Conservation (phyloP, 768 basidiomycete genomes). For the Mycena galericulata region DNA sequence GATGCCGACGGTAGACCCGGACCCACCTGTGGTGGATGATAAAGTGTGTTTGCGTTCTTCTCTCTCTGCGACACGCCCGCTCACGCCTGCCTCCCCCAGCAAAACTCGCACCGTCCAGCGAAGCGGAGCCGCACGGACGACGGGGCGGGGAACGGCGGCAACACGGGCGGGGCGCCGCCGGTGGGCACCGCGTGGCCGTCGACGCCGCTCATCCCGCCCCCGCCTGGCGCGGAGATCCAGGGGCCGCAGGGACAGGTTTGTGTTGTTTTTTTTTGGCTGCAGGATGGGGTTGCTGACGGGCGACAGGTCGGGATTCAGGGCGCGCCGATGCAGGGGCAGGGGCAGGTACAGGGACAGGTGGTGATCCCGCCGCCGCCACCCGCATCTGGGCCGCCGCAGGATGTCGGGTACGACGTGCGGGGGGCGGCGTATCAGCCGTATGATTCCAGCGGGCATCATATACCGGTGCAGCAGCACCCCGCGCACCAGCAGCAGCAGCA, state of each 20-base stretch:
- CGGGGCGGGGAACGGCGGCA: slow-evolving; percentile 36
- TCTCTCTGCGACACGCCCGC: slow-evolving; percentile 3
- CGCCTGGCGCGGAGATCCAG: slow-evolving; percentile 36
- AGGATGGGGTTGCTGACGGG: background rate
- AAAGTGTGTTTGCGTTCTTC: slow-evolving; percentile 15
- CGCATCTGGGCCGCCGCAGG: slow-evolving; percentile 31
- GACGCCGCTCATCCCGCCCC: slow-evolving; percentile 34
- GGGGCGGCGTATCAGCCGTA: slow-evolving; percentile 31
- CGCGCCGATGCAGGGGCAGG: slow-evolving; percentile 9
- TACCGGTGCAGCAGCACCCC: slow-evolving; percentile 38
- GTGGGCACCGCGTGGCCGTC: slow-evolving; percentile 34
- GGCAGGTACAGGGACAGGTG: slow-evolving; percentile 26
- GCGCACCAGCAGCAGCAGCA: no score
- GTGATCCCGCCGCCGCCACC: slow-evolving; percentile 38
- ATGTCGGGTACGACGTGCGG: slow-evolving; percentile 31
- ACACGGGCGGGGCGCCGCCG: slow-evolving; percentile 38
- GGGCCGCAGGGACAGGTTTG: slow-evolving; percentile 14
- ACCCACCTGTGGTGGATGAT: slow-evolving; percentile 16
- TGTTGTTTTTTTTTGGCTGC: background rate
- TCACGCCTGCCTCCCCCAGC: slow-evolving; percentile 16
- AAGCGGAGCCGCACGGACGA: slow-evolving; percentile 55
- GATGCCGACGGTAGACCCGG: slow-evolving; percentile 35
- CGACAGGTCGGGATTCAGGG: slow-evolving; percentile 3
- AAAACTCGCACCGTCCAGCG: slow-evolving; percentile 39
- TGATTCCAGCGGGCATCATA: slow-evolving; percentile 36